Base-by-base conservation (phyloP, 768 basidiomycete genomes). In the Tylopilus intermedius region DNA sequence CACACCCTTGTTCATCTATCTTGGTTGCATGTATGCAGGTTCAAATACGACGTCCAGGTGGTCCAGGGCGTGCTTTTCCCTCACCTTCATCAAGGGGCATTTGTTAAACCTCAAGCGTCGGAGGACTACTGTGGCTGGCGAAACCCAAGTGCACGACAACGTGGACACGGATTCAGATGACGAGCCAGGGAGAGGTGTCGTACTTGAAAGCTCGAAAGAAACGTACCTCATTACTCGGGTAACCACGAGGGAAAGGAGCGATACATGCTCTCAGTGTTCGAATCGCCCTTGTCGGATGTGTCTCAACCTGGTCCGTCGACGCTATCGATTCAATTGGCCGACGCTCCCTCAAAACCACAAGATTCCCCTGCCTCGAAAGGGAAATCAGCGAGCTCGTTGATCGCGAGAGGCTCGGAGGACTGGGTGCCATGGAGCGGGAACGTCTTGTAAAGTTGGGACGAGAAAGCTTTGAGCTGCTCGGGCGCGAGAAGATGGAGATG, bases 21-120 rank as follows among this genome's bases (percentile, higher is more conserved):
- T 29, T 38, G 24, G 40, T 22, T 40, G 33, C 29, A 4, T 30
- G 26, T 27, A 9, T 21, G 39, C 37, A 83, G 81, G 48, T 83
- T 76, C 53, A 81, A 82, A 65, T 83, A 81, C 53, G 69, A 77
- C 8, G 74, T 79, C 0, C 60, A 61, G 4, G 62, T 75, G 3
- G 66, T 83, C 7, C 69, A 70, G 27, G 66, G 68, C 27, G 66
- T 74, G 1, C 67, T 82, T 13, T 81, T 82, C 63, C 77, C 80
- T 18, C 57, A 64, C 29, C 54, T 57, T 22, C 51, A 55, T 18
- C 56, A 39, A 35, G 62, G 32, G 8, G 56, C 60, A n/a, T 40
- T 51, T n/a, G 22, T 59, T 15, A 30, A 6, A 11, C 64, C 57
- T 4, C 8, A 69, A 69, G 47, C 68, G 68, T 24, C 66, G 67